Percentiles rank a stretch among this genome's conserved stretches.
These are phyloP conservation scores for Ceratocystis lukuohia DNA, from an alignment of 2,329 filamentous ascomycete genomes.

Conservation along the genomic window DNA sequence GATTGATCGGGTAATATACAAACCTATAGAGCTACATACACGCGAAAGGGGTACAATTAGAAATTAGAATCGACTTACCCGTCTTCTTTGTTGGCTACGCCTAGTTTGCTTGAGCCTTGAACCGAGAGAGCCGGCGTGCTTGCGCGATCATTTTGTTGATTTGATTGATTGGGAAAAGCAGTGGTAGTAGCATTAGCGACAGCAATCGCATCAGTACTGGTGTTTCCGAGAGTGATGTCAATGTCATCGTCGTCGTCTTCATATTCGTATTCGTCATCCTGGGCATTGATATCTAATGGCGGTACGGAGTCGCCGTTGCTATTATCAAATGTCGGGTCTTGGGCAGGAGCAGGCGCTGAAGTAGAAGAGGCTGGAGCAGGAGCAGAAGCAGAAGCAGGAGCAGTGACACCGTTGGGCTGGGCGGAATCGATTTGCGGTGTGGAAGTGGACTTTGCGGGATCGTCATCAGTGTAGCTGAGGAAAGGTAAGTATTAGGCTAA, in stretches of 20 bases:
- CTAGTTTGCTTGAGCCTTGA: slow-evolving; percentile 40
- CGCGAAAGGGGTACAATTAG: not conserved
- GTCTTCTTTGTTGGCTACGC: slow-evolving; percentile 35
- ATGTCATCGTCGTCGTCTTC: slow-evolving; percentile 42
- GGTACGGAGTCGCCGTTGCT: slow-evolving; percentile 22
- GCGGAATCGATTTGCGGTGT: slow-evolving; percentile 16
- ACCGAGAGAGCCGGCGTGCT: slow-evolving; percentile 22
- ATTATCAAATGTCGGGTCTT: slow-evolving; percentile 22
- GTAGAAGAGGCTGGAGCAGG: not conserved
- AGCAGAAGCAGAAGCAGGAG: not conserved
- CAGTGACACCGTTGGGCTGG: not conserved
- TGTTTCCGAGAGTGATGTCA: slow-evolving; percentile 42
- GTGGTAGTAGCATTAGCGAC: slow-evolving; percentile 9
- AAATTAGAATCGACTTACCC: slow-evolving; percentile 28
- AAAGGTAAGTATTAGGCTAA: not conserved
- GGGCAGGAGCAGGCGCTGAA: not conserved
- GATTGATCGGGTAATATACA: not conserved
- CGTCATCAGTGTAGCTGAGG: slow-evolving; percentile 20
- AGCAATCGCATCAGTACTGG: slow-evolving; percentile 21
- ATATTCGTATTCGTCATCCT: slow-evolving; percentile 34
- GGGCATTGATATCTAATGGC: slow-evolving; percentile 26
- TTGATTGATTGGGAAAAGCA: slow-evolving; percentile 17
- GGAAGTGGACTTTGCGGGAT: slow-evolving; percentile 20
- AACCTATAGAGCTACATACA: slow-evolving; percentile 9
- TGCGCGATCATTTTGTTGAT: slow-evolving; percentile 25